Evolutionary conservation across 192 early-diverging fungal genomes (phyloP).

Genomic region (Coemansia aciculifera): DNA sequence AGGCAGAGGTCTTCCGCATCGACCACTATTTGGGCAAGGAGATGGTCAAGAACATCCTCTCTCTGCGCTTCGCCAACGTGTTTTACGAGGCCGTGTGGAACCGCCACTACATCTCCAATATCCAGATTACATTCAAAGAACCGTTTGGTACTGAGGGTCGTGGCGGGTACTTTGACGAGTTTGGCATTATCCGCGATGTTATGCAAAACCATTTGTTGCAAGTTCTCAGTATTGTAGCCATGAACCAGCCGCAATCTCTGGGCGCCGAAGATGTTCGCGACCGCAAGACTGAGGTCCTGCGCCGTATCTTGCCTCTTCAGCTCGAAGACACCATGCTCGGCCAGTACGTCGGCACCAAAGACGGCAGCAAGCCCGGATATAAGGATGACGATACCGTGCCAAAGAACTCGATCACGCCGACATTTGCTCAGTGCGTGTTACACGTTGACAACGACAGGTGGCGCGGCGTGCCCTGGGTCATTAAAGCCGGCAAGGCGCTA

Average conservation of each 20-base stretch:
- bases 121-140: conserved; percentile 98
- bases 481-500: conserved; percentile 85
- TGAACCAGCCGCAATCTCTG: conserved; percentile 87
- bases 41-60: conserved; percentile 96
- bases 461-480: conserved; percentile 64
- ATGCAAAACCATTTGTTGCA: conserved; percentile 93
- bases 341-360: conserved; percentile 78
- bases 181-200: conserved; percentile 96
- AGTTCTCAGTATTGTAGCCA: conserved; percentile 86
- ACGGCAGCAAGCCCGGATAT: conserved; percentile 84
- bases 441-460: conserved; percentile 92
- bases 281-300: conserved; percentile 89
- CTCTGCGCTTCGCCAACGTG: conserved; percentile 87
- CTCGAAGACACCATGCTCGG: conserved; percentile 83
- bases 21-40: conserved; percentile 98
- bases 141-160: conserved; percentile 93
- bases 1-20: conserved; percentile 94
- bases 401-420: conserved; percentile 81
- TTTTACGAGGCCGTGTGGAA: conserved; percentile 92
- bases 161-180: conserved; percentile 97
- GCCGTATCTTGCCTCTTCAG: conserved; percentile 69
- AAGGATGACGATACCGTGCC: conserved; percentile 87
- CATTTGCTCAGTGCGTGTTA: conserved; percentile 84
- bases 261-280: conserved; percentile 88
- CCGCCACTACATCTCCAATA: conserved; percentile 78